Base-by-base conservation (phyloP, 2,329 filamentous ascomycete species). In the Talaromyces sp. region DNA sequence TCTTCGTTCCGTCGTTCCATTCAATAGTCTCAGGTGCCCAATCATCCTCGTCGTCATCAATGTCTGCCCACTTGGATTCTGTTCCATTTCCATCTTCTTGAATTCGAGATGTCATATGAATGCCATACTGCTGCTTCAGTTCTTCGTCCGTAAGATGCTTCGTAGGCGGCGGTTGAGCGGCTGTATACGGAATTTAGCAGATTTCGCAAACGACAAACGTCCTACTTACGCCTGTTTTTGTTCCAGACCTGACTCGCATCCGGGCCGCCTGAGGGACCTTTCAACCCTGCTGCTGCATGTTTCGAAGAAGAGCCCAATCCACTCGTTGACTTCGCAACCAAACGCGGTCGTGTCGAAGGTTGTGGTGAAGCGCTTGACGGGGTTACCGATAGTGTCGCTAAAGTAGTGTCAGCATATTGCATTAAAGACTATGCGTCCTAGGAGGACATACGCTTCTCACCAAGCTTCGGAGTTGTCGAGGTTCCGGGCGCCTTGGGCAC, bases 241-340 rank as follows among this genome's bases (percentile, higher is more conserved):
- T 89, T 89, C 87, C 87, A 89, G 60, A 89, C 87, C 75, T 87
- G 87, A 75, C 82, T 87, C n/a, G 85, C 85, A 76, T 89, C 86
- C 59, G 87, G 86, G n/a, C 84, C 85, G 69, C 76, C 75, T 67
- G 75, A 75, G 62, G 81, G 81, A 65, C 80, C 79, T 66, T 79
- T 78, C 57, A 78, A 79, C 63, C 78, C 77, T 63, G 73, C 76
- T 64, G 83, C 76, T 58, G 79, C 78, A 27, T 81, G 70, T 66
- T 85, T 85, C 43, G 83, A 81, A 52, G 83, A 72, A 19, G 81
- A 79, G 66, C 83, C 80, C 64, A 84, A 74, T 31, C 81, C 81
- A 68, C 82, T 81, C 19, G 84, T 85, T 43, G 86, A 83, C 73
- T 89, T 89, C 43, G 87, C 87, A 62, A 89, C 86, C 64, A 89